Evolutionary conservation across 768 basidiomycete genomes (phyloP).

Genomic region (Harrya chromipes): DNA sequence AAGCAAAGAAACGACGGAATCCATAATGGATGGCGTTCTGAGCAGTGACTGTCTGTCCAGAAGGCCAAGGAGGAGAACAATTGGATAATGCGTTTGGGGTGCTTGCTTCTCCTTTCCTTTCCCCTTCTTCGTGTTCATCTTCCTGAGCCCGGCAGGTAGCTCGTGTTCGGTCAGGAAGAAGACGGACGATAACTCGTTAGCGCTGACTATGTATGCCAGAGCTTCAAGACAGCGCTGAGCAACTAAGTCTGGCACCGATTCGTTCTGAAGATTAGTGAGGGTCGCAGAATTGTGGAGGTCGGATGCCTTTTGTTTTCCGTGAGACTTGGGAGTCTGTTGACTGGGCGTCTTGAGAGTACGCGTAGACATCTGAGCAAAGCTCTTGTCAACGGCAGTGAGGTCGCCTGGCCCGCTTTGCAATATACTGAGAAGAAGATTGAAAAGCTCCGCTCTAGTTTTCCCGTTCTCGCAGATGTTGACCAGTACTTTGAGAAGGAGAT

Average conservation of each 20-base stretch:
- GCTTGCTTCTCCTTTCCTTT: constrained; percentile 92
- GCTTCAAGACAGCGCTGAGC: constrained; percentile 94
- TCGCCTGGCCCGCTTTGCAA: constrained; percentile 95
- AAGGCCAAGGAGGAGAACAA: constrained; percentile 83
- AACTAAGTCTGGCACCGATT: constrained; percentile 87
- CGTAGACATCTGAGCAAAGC: constrained; percentile 88
- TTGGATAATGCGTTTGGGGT: constrained; percentile 82
- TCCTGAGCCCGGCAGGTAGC: constrained; percentile 71
- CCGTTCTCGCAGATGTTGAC: constrained; percentile 95
- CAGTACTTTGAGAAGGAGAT: constrained; percentile 81
- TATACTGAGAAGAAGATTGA: constrained; percentile 92
- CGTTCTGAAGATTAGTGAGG: constrained; percentile 56
- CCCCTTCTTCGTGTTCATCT: constrained; percentile 73
- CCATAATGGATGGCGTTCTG: constrained; percentile 87
- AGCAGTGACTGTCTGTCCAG: constrained; percentile 85
- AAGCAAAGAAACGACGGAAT: constrained; percentile 84
- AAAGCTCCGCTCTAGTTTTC: constrained; percentile 86
- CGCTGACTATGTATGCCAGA: constrained; percentile 79
- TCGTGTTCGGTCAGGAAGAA: constrained; percentile 99
- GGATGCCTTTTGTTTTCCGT: constrained; percentile 67
- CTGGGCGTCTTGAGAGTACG: constrained; percentile 52
- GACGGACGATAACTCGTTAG: constrained; percentile 79
- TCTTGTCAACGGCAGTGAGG: constrained; percentile 86
- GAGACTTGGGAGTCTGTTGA: constrained; percentile 41
- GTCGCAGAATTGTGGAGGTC: constrained; percentile 52